phyloP scores from a whole-genome alignment of 805 yeast species.

The Starmerella floris region DNA sequence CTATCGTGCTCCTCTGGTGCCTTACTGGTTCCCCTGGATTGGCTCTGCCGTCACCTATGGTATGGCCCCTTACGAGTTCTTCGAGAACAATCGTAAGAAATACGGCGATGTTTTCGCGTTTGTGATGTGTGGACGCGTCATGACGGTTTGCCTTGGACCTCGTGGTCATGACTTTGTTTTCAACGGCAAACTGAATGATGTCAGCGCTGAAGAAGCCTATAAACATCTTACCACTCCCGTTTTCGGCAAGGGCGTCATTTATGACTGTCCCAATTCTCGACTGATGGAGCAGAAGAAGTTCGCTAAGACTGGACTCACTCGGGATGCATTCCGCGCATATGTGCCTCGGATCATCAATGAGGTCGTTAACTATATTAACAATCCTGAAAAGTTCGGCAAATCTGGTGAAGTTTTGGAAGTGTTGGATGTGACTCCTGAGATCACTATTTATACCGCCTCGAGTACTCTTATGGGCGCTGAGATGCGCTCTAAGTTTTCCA shows the following conservation, averaged over 20 bases:
- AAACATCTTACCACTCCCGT: slow-evolving; percentile 97
- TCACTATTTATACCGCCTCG: slow-evolving; percentile 93
- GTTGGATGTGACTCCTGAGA: slow-evolving; percentile 78
- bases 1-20: slow-evolving; percentile 81
- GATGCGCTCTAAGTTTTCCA: slow-evolving; percentile 68
- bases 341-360: slow-evolving; percentile 84
- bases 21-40: slow-evolving; percentile 89
- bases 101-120: slow-evolving; percentile 92
- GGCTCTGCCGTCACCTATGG: slow-evolving; percentile 87
- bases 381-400: slow-evolving; percentile 27
- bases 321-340: slow-evolving; percentile 67
- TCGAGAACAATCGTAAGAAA: slow-evolving; percentile 59
- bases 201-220: slow-evolving; percentile 93
- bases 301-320: slow-evolving; percentile 77
- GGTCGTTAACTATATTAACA: slow-evolving; percentile 48
- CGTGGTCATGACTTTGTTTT: slow-evolving; percentile 94
- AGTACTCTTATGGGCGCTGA: slow-evolving; percentile 85
- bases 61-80: slow-evolving; percentile 85
- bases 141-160: slow-evolving; percentile 95
- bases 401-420: slow-evolving; percentile 32
- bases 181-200: slow-evolving; percentile 78
- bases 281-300: slow-evolving; percentile 98
- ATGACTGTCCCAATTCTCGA: slow-evolving; percentile 86
- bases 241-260: slow-evolving; percentile 92
- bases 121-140: slow-evolving; percentile 71